Percentiles rank a stretch among this genome's conserved stretches.
These are phyloP conservation scores for Abrus precatorius DNA, from an alignment of 306 rosid genomes.

Conservation along the genomic window DNA sequence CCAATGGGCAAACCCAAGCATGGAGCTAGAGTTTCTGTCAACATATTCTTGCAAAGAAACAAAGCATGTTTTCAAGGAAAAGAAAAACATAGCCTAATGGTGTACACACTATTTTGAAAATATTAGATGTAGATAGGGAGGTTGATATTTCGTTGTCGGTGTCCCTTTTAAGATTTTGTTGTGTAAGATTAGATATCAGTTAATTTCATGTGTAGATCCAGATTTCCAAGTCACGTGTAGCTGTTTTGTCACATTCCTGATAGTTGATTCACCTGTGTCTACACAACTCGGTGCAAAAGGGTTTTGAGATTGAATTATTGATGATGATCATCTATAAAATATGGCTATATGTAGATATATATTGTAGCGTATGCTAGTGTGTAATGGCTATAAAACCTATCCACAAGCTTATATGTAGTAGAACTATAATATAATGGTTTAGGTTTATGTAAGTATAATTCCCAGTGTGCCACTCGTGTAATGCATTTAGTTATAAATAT, in stretches of 20 bases:
- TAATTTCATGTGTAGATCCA: background rate
- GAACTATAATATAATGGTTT: too few species aligned
- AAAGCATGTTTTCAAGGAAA: constrained; percentile 9
- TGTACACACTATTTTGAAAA: constrained; percentile 18
- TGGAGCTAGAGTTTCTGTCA: constrained; percentile 22
- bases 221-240: constrained; percentile 22
- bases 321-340: constrained; percentile 1
- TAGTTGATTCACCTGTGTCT: constrained; percentile 4
- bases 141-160: constrained; percentile 40
- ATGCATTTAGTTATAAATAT: too few species aligned
- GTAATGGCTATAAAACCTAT: background rate
- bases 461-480: too few species aligned
- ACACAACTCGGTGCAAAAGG: background rate
- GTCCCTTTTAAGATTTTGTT: constrained; percentile 26
- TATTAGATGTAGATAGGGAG: constrained; percentile 27
- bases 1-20: constrained; percentile 6
- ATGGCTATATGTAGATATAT: background rate
- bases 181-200: constrained; percentile 28
- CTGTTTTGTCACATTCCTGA: constrained; percentile 31
- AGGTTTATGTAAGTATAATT: background rate
- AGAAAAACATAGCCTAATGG: constrained; percentile 10
- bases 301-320: constrained; percentile 27
- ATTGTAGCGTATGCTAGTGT: background rate
- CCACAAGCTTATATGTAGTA: too few species aligned
- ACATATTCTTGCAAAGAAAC: constrained; percentile 32